Conservation (phyloP, 768 basidiomycete species). For the Lentinula sp. region DNA sequence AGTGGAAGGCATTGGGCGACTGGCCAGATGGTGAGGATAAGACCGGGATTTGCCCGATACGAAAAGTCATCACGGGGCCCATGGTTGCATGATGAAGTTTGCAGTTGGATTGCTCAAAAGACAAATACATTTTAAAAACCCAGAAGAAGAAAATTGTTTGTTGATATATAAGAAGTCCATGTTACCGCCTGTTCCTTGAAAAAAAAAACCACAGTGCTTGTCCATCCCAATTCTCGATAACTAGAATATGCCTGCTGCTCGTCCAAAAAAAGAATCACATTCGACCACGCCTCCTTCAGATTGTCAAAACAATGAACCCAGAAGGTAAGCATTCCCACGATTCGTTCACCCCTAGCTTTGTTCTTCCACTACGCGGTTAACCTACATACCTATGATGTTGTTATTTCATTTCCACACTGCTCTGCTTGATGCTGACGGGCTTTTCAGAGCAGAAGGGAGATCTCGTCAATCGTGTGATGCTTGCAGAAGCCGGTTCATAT, state of each 20-base stretch:
- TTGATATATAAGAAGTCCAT: background rate
- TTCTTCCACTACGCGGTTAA: conserved; percentile 12
- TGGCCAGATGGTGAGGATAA: conserved; percentile 19
- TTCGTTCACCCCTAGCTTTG: conserved; percentile 19
- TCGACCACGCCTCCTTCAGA: conserved; percentile 63
- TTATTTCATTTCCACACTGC: conserved; percentile 20
- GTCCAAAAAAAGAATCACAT: conserved; percentile 60
- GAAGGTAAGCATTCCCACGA: conserved; percentile 55
- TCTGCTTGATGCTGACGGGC: conserved; percentile 21
- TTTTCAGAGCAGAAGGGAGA: conserved; percentile 29
- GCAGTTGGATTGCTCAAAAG: background rate
- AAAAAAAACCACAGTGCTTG: background rate
- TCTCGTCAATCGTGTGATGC: conserved; percentile 79
- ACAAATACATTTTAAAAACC: background rate
- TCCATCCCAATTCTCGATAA: background rate
- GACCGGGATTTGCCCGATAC: conserved; percentile 34
- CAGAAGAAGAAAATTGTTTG: background rate
- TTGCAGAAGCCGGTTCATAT: conserved; percentile 34
- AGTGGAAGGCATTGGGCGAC: conserved; percentile 18
- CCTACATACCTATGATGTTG: conserved; percentile 28
- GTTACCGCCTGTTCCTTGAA: background rate
- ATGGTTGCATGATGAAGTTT: background rate
- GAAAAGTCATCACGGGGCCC: conserved; percentile 7
- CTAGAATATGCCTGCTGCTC: conserved; percentile 55
- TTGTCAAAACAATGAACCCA: conserved; percentile 48